These are phyloP conservation scores for Colletotrichum destructivum DNA, from an alignment of 2,329 filamentous ascomycete genomes.

Conservation along the genomic window DNA sequence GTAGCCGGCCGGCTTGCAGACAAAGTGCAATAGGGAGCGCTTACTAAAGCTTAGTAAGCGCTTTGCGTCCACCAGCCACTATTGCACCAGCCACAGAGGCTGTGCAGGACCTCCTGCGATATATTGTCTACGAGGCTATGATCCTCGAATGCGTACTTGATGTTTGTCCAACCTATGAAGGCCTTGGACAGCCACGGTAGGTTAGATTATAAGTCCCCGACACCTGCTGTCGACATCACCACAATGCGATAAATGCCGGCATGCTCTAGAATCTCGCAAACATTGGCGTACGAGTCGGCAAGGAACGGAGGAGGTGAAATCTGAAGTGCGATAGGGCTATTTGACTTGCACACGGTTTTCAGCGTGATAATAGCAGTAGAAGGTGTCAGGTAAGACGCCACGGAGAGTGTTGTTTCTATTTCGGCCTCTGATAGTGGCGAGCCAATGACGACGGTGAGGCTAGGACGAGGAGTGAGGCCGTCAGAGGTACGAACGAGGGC, in stretches of 20 bases:
- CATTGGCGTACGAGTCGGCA: conserved; percentile 55
- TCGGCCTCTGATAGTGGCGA: conserved; percentile 11
- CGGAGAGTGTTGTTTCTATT: neutral
- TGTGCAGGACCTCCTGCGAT: conserved; percentile 48
- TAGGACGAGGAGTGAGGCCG: neutral
- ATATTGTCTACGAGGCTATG: conserved; percentile 52
- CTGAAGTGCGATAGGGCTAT: conserved; percentile 57
- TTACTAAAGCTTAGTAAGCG: conserved; percentile 49
- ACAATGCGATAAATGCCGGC: conserved; percentile 52
- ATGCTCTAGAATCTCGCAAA: conserved; percentile 51
- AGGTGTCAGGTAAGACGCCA: conserved; percentile 44
- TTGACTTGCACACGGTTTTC: conserved; percentile 57
- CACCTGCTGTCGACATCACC: conserved; percentile 58
- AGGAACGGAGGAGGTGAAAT: conserved; percentile 57
- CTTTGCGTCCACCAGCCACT: conserved; percentile 55
- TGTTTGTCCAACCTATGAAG: conserved; percentile 57
- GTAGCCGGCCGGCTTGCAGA: too few species aligned
- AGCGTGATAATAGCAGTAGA: conserved; percentile 56
- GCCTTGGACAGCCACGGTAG: conserved; percentile 53
- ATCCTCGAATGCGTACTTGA: conserved; percentile 57
- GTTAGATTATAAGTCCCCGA: conserved; percentile 55
- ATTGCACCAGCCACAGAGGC: conserved; percentile 52
- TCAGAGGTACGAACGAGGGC: conserved; percentile 55
- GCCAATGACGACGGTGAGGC: conserved; percentile 3
- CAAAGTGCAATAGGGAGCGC: conserved; percentile 47